Evolutionary conservation across 345 rosid genomes (phyloP), one percentile per base, ranked within the genome.

Genomic region (Sisymbrium irio): DNA sequence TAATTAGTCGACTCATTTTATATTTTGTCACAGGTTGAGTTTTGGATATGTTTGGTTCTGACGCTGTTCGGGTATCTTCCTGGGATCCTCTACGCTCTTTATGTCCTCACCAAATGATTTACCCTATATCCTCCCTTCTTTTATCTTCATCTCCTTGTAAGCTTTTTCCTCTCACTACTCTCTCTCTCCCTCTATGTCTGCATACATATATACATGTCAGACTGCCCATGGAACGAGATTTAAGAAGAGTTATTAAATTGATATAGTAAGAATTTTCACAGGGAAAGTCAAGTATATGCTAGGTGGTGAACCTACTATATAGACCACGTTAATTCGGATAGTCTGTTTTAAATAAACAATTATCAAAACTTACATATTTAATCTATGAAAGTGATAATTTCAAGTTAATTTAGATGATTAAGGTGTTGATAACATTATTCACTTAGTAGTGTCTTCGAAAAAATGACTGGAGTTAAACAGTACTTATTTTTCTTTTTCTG

Each of bases 11-110:
- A 32, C 35, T 32, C 35, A 6, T 32, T 17, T 15, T 15, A 3
- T 17, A 3, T 18, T 18, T 46, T 7, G 53, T 40, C 77, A 62
- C 79, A 92, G 96, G 82, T 41, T 36, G 92, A 89, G 83, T 89
- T 92, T 65, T 92, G 97, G 97, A 92, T 92, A 83, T 92, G 96
- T 81, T 79, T 92, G 80, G 6, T 88, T 3, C 78, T 92, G 36
- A 90, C 95, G 11, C 6, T 92, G 6, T 51, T 90, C 0, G 95
- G 98, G 0, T 92, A 85, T 67, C 18, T 90, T 49, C 98, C 98
- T 68, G 98, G 98, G 33, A 92, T 90, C 71, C 76, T 90, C 2
- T 92, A 90, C 40, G 97, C 96, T 2, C 13, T 90, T 72, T 92
- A 86, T 78, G 79, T 77, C 73, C 78, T 91, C 76, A 89, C 93